Percentiles rank a stretch among this genome's conserved stretches.
These are phyloP conservation scores for Ormosia semicastrata DNA, from an alignment of 306 rosid genomes.

Conservation along the genomic window DNA sequence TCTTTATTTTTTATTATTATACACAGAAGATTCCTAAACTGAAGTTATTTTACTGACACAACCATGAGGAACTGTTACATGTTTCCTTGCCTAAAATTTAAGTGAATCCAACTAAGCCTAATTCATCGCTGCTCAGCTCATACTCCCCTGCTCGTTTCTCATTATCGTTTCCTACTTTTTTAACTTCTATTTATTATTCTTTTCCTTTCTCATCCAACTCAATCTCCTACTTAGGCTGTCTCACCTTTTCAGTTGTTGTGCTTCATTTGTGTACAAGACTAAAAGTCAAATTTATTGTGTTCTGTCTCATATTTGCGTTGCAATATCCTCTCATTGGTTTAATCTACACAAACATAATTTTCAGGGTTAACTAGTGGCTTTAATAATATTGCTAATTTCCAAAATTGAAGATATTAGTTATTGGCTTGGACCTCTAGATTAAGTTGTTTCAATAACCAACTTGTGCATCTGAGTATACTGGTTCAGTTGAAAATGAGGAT, in stretches of 20 bases:
- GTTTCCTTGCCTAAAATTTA: not conserved
- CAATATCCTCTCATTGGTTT: not conserved
- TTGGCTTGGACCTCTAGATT: slow-evolving; percentile 21
- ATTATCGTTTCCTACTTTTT: not conserved
- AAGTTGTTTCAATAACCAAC: slow-evolving; percentile 35
- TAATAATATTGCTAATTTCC: slow-evolving; percentile 1
- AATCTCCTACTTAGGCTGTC: not conserved
- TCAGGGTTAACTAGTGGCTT: not conserved
- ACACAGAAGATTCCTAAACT: not conserved
- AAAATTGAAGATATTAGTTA: slow-evolving; percentile 19
- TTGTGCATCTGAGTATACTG: slow-evolving; percentile 37
- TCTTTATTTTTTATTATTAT: not conserved
- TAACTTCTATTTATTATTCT: not conserved
- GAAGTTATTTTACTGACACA: not conserved
- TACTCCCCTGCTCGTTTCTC: not conserved
- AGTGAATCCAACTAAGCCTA: not conserved
- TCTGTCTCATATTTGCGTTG: not conserved
- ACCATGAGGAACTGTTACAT: not conserved
- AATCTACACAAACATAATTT: not conserved
- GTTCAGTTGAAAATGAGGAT: slow-evolving; percentile 64
- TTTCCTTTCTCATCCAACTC: not conserved
- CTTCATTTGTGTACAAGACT: not conserved
- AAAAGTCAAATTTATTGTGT: not conserved
- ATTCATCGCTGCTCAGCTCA: not conserved
- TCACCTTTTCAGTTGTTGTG: not conserved